A percentile compares a stretch with the other conserved stretches of the same genome.
phyloP scores from a whole-genome alignment of 2,329 filamentous ascomycete genomes.

The Monilinia vaccinii-corymbosi region DNA sequence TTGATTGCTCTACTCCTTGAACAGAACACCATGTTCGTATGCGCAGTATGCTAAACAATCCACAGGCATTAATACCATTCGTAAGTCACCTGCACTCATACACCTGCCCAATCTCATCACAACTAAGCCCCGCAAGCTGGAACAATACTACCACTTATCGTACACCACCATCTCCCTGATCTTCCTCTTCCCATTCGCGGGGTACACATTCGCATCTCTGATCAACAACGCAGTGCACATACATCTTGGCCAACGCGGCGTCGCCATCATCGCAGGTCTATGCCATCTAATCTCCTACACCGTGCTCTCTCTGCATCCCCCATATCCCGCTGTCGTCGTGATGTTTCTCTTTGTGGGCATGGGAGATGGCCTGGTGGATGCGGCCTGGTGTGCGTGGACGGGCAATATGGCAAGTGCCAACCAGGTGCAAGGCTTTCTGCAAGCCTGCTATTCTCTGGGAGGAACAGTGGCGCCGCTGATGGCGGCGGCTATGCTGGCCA shows the following conservation, averaged over 20 bases:
- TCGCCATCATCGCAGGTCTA: constrained; percentile 24
- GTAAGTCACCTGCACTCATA: constrained; percentile 7
- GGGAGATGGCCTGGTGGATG: constrained; percentile 60
- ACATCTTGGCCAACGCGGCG: constrained; percentile 52
- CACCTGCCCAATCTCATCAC: too few species aligned
- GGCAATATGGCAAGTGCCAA: constrained; percentile 62
- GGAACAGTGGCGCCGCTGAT: constrained; percentile 53
- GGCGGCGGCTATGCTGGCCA: constrained; percentile 47
- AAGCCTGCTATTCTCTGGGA: constrained; percentile 64
- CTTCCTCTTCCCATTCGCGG: constrained; percentile 57
- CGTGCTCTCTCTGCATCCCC: constrained; percentile 54
- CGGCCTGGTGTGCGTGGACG: constrained; percentile 50
- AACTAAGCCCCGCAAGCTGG: constrained; percentile 7
- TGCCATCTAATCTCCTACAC: constrained; percentile 17
- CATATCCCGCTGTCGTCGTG: constrained; percentile 57
- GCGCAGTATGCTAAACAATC: not conserved
- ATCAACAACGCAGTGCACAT: constrained; percentile 55
- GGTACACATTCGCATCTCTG: constrained; percentile 54
- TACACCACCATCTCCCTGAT: constrained; percentile 58
- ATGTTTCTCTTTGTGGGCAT: constrained; percentile 59
- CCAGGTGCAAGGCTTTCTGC: constrained; percentile 63
- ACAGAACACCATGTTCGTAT: too few species aligned
- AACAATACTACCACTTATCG: constrained; percentile 47
- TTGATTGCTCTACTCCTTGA: not conserved
- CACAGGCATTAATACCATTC: constrained; percentile 39